phyloP scores from a whole-genome alignment of 2,329 filamentous ascomycete species.

The Aspergillus tanneri region DNA sequence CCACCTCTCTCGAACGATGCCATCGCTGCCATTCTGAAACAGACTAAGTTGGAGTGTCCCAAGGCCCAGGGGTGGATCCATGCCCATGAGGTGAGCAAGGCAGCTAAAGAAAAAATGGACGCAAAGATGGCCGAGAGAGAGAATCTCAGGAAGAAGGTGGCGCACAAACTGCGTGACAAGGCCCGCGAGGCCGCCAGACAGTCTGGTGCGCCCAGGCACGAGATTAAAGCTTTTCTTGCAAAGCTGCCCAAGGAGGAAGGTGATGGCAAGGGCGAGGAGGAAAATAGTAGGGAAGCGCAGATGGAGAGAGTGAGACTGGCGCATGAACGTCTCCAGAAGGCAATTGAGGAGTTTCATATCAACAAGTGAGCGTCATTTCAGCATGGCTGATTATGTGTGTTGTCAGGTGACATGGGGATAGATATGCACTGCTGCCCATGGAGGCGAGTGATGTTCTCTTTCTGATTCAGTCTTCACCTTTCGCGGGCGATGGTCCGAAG shows the following conservation, averaged over 20 bases:
- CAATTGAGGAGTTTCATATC: constrained; percentile 2
- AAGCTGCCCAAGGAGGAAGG: neutral
- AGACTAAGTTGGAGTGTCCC: constrained; percentile 18
- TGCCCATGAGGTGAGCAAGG: constrained; percentile 16
- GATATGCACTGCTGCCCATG: neutral
- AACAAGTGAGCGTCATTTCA: neutral
- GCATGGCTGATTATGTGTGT: too few relatives aligned
- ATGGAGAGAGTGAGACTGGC: constrained; percentile 9
- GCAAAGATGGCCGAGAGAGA: constrained; percentile 9
- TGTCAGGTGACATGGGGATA: too few relatives aligned
- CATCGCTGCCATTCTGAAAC: constrained; percentile 21
- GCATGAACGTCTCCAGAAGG: constrained; percentile 19
- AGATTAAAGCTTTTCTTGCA: constrained; percentile 4
- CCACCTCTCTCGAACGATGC: constrained; percentile 15
- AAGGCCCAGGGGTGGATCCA: constrained; percentile 23
- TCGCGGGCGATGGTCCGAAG: neutral
- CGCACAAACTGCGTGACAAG: constrained; percentile 9
- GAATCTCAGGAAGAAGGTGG: constrained; percentile 10
- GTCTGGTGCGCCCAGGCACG: constrained; percentile 5
- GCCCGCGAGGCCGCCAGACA: constrained; percentile 4
- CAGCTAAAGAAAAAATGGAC: constrained; percentile 3
- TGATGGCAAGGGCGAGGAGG: neutral
- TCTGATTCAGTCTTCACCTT: neutral
- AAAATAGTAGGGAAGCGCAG: neutral
- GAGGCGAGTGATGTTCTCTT: neutral